Conservation (phyloP, 2,329 filamentous ascomycete species). For the Colletotrichum sp. region DNA sequence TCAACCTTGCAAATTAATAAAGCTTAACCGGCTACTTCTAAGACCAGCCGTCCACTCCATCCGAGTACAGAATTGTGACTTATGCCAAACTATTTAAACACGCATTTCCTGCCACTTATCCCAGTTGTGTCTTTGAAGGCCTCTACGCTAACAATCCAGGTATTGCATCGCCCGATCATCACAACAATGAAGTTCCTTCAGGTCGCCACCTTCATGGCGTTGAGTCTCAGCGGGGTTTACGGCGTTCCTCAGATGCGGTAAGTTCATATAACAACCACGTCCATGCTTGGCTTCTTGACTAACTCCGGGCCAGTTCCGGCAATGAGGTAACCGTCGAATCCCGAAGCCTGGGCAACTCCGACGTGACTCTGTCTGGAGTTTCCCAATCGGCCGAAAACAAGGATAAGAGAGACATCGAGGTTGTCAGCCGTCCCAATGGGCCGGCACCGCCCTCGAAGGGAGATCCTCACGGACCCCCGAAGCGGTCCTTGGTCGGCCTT, state of each 20-base stretch:
- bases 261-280: not conserved
- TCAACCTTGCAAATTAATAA: not conserved
- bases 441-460: not conserved
- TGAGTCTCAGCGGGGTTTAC: not conserved
- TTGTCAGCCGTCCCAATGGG: not conserved
- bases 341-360: not conserved
- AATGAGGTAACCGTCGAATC: not conserved
- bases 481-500: not conserved
- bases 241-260: not conserved
- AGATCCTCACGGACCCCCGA: not conserved
- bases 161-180: not conserved
- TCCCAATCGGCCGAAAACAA: not conserved
- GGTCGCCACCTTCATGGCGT: not conserved
- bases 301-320: not conserved
- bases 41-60: not conserved
- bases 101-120: not conserved
- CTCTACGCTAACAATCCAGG: not conserved
- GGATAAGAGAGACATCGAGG: not conserved
- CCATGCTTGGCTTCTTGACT: not conserved
- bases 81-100: not conserved
- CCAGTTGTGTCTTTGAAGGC: too few species aligned
- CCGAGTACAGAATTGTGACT: not conserved
- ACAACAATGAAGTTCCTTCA: not conserved
- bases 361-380: not conserved
- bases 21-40: not conserved